These are phyloP conservation scores for Teunomyces stri DNA, from an alignment of 805 yeast species.

Conservation along the genomic window DNA sequence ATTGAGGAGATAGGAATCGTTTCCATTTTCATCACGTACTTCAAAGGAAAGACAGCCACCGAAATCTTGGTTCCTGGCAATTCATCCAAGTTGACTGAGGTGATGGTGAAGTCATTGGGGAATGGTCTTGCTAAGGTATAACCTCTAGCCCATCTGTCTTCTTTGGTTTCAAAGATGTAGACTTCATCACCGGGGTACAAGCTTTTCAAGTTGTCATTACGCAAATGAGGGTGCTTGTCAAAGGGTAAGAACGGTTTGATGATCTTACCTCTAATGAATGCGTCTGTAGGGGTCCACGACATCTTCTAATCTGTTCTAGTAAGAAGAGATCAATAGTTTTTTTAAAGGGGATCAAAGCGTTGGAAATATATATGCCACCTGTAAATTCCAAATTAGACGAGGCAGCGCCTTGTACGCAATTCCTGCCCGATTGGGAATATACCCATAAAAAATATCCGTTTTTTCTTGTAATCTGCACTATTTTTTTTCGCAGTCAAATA, in stretches of 20 bases:
- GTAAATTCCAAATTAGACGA: neutral
- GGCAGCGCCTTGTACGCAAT: neutral
- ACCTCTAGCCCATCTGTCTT: slow-evolving; percentile 75
- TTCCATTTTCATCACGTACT: slow-evolving; percentile 47
- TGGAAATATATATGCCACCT: neutral
- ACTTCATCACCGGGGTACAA: slow-evolving; percentile 77
- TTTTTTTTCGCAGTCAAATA: neutral
- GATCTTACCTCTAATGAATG: slow-evolving; percentile 36
- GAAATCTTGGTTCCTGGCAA: slow-evolving; percentile 55
- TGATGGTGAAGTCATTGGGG: slow-evolving; percentile 65
- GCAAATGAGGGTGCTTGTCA: slow-evolving; percentile 39
- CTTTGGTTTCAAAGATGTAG: slow-evolving; percentile 63
- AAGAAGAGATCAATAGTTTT: neutral
- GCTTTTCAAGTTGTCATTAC: slow-evolving; percentile 44
- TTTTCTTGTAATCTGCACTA: neutral
- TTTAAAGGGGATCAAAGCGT: neutral
- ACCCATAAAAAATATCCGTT: neutral
- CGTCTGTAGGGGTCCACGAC: slow-evolving; percentile 39
- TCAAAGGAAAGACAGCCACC: slow-evolving; percentile 61
- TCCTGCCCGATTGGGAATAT: neutral
- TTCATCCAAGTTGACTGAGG: slow-evolving; percentile 58
- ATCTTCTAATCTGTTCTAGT: slow-evolving; percentile 11
- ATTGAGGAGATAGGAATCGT: slow-evolving; percentile 37
- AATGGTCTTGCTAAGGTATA: slow-evolving; percentile 66
- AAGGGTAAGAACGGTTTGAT: slow-evolving; percentile 41